These are phyloP conservation scores for Penicillium sp. DNA, from an alignment of 2,329 filamentous ascomycete species.

Conservation along the genomic window DNA sequence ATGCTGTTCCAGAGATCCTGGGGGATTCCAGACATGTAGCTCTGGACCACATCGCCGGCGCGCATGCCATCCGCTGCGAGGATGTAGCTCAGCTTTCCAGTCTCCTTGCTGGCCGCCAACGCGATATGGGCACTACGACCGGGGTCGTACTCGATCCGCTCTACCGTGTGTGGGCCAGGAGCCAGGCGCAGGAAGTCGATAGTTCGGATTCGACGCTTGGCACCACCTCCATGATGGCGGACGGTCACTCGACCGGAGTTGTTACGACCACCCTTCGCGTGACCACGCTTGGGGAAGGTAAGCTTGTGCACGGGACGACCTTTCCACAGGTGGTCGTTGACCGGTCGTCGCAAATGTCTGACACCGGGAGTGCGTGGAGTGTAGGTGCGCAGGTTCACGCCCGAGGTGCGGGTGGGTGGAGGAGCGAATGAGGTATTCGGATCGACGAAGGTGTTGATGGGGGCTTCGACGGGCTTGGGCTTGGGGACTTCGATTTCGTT, in stretches of 20 bases:
- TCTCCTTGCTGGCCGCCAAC: constrained; percentile 73
- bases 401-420: constrained; percentile 45
- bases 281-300: constrained; percentile 90
- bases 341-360: constrained; percentile 84
- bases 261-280: constrained; percentile 90
- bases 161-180: constrained; percentile 82
- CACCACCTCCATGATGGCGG: constrained; percentile 87
- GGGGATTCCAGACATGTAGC: constrained; percentile 87
- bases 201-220: constrained; percentile 86
- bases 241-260: constrained; percentile 83
- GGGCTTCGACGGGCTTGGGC: constrained; percentile 27
- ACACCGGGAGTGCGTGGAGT: constrained; percentile 91
- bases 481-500: constrained; percentile 39
- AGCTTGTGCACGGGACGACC: constrained; percentile 79
- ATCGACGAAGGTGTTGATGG: constrained; percentile 33
- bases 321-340: constrained; percentile 98
- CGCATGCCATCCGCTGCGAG: constrained; percentile 93
- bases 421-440: constrained; percentile 46
- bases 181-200: constrained; percentile 83
- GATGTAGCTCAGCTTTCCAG: constrained; percentile 81
- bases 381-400: constrained; percentile 72
- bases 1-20: constrained; percentile 83
- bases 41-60: constrained; percentile 87
- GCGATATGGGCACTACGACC: constrained; percentile 92
- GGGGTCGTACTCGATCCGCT: constrained; percentile 95